Conservation (phyloP, 345 rosid genomes). For the Camelina neglecta region DNA sequence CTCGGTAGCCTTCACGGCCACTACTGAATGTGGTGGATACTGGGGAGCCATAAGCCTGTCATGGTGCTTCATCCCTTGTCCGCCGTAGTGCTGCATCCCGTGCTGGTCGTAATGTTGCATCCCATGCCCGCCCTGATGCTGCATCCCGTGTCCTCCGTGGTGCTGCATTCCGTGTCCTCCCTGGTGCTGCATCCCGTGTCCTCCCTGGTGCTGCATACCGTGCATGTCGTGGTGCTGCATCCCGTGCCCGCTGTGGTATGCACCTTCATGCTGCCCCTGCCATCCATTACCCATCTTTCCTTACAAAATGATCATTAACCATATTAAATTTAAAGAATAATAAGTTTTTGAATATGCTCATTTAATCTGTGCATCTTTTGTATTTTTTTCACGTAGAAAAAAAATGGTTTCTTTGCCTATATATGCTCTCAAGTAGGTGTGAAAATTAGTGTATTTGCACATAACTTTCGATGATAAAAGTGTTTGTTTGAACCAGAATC, state of each 20-base stretch:
- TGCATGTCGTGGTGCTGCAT: not conserved
- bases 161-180: not conserved
- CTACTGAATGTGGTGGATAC: slow-evolving; percentile 17
- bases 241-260: not conserved
- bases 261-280: slow-evolving; percentile 25
- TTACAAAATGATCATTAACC: slow-evolving; percentile 3
- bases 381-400: not conserved
- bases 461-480: not conserved
- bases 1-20: slow-evolving; percentile 26
- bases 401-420: not conserved
- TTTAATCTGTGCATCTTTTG: not conserved
- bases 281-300: slow-evolving; percentile 36
- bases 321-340: too few relatives aligned
- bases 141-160: not conserved
- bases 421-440: not conserved
- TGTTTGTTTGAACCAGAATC: not conserved
- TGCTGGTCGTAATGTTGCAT: not conserved
- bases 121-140: not conserved
- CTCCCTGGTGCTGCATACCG: not conserved
- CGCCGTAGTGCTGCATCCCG: slow-evolving; percentile 15
- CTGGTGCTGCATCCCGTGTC: not conserved
- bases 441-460: not conserved
- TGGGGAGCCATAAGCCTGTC: slow-evolving; percentile 35
- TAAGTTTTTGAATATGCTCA: too few relatives aligned
- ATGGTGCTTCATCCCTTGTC: slow-evolving; percentile 22